Percentiles rank a stretch among this genome's conserved stretches.
These are phyloP conservation scores for Crithidia expoeki DNA, from an alignment of 208 protist species.

Conservation along the genomic window DNA sequence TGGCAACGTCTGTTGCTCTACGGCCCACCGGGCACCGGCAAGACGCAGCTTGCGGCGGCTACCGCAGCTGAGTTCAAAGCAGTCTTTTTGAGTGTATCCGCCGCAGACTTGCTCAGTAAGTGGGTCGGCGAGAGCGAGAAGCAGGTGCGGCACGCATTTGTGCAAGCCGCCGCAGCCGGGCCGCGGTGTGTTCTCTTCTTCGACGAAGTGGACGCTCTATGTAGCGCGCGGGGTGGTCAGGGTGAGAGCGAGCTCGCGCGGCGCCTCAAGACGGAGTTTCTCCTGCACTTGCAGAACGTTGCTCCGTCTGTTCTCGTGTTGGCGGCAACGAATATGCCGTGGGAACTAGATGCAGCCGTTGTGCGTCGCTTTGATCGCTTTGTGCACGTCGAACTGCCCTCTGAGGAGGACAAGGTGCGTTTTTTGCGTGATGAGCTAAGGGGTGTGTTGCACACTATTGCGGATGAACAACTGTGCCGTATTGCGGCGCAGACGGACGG, in stretches of 20 bases:
- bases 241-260: slow-evolving; percentile 90
- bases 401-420: slow-evolving; percentile 26
- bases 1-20: slow-evolving; percentile 98
- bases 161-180: slow-evolving; percentile 45
- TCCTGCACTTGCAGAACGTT: slow-evolving; percentile 93
- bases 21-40: slow-evolving; percentile 97
- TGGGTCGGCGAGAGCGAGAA: slow-evolving; percentile 98
- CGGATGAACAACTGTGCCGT: slow-evolving; percentile 37
- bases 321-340: slow-evolving; percentile 93
- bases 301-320: slow-evolving; percentile 71
- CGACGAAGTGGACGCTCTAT: slow-evolving; percentile 95
- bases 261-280: slow-evolving; percentile 99
- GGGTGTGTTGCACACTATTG: slow-evolving; percentile 46
- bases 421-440: slow-evolving; percentile 44
- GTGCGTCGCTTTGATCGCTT: slow-evolving; percentile 89
- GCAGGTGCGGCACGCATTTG: slow-evolving; percentile 95
- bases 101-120: slow-evolving; percentile 95
- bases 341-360: slow-evolving; percentile 90
- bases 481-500: slow-evolving; percentile 60
- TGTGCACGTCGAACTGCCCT: slow-evolving; percentile 86
- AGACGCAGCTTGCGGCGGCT: slow-evolving; percentile 98
- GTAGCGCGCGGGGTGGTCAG: slow-evolving; percentile 63
- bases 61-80: slow-evolving; percentile 95
- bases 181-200: slow-evolving; percentile 91
- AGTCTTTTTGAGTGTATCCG: slow-evolving; percentile 95